Evolutionary conservation across 2,329 filamentous ascomycete genomes (phyloP).

Genomic region (Penicillium paneum): DNA sequence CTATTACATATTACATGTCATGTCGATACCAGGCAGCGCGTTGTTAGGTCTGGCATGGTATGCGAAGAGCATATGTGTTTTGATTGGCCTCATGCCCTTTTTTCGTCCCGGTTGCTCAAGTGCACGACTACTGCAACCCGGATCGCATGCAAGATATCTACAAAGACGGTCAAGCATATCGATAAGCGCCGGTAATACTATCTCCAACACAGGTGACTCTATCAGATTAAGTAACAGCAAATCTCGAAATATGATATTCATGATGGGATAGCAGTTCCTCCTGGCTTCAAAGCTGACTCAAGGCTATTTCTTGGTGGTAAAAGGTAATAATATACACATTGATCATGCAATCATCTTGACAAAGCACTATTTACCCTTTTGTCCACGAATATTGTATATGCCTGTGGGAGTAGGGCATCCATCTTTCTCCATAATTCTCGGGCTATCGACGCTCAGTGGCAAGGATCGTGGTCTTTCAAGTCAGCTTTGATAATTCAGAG

Average conservation of each 20-base stretch:
- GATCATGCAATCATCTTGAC: neutral
- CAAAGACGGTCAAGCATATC: neutral
- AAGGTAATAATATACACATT: neutral
- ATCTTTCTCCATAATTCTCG: neutral
- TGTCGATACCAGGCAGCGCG: too few relatives aligned
- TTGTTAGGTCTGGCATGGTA: neutral
- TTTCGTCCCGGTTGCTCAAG: neutral
- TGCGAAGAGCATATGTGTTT: neutral
- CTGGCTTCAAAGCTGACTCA: neutral
- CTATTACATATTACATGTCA: too few relatives aligned
- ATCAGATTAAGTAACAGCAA: neutral
- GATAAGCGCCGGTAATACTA: neutral
- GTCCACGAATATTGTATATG: neutral
- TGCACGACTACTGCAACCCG: neutral
- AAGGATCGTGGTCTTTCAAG: neutral
- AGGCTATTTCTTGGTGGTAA: neutral
- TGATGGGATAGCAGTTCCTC: neutral
- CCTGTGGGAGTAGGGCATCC: neutral
- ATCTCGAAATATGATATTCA: neutral
- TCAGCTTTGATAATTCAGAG: neutral
- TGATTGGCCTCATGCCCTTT: neutral
- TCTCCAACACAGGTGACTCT: neutral
- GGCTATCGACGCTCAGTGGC: neutral
- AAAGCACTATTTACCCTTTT: neutral
- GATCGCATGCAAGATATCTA: neutral